Base-by-base conservation (phyloP, 352 stramenopile genomes). In the Phytophthora kernoviae region DNA sequence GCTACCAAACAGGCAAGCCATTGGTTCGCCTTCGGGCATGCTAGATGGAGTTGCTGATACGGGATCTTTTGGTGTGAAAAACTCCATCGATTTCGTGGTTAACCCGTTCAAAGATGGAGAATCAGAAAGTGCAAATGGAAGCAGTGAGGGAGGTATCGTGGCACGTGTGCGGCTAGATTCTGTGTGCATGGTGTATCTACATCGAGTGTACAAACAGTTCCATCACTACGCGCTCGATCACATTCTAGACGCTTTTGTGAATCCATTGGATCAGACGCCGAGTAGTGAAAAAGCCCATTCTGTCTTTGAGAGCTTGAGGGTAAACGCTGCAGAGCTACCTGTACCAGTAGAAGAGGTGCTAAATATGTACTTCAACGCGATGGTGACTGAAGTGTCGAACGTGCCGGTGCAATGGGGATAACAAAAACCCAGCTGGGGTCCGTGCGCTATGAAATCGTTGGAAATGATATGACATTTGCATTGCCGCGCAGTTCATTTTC, bases 121-220 rank as follows among this genome's bases (percentile, higher is more conserved):
- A 5, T 45, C 36, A n/a, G 18, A 34, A 47, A 34, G 48, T 34
- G n/a, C 44, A 30, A 53, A 41, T 34, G 49, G 45, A 7, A 15
- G 26, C 33, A 37, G n/a, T 46, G 63, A 68, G 39, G 42, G 46
- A 11, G 55, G 53, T 12, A 58, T 70, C 42, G 26, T 73, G 20
- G 65, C 84, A 45, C 77, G 65, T 41, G 68, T 88, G 41, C 84
- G 84, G 4, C 64, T 96, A 20, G 87, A 96, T 50, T 91, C 87
- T 1, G 79, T 94, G 8, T 90, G 83, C 49, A 61, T 91, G n/a
- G 69, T 84, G 37, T 94, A 96, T 42, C 65, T 96, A 22, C 87
- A 94, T 62, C 84, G 87, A 27, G 79, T 96, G 30, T 91, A 90
- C 70, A 96, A 96, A 50, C 87, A 96, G 56, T 90, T 93, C 37